Evolutionary conservation across 345 rosid genomes (phyloP), one percentile per base, ranked within the genome.

Genomic region (Aquilaria malaccensis): DNA sequence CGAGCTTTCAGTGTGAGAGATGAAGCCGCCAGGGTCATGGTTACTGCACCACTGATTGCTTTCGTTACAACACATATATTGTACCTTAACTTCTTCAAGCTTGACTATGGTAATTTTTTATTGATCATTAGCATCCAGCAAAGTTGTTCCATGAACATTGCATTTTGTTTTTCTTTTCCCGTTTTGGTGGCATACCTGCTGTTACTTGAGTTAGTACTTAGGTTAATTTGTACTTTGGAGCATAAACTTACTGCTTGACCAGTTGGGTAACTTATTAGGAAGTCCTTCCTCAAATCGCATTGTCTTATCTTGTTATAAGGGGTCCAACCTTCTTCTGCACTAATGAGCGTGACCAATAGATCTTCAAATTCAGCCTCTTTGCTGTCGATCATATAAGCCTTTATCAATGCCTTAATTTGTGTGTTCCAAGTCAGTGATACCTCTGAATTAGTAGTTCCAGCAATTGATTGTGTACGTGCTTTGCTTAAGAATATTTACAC

Each of bases 21-120:
- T 33, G 83, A 87, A 63, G 88, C 97, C 69, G 77, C 91, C 45
- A 83, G 84, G 77, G 76, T 93, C 76, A 87, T 93, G 97, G 79
- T 93, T 63, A 76, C 86, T 57, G 90, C 92, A 62, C 98, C 97
- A 45, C 50, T 87, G 59, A 60, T 89, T 51, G 97, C 96, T 6
- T 85, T 93, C 70, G 79, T 79, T 62, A 83, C 86, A 41, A 93
- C 94, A 22, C 97, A 87, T 74, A 87, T 93, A 62, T 69, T 93
- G 70, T 93, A 83, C 70, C 84, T 93, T 64, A 89, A 89, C 70
- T 82, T 83, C 70, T 89, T 77, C 70, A 77, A 75, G 64, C 86
- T 89, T 48, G 98, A 93, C 60, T 78, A 83, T 32, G 96, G 96
- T 89, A 85, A 77, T 47, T 46, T 11, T 60, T 59, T 59, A 51